A percentile compares a stretch with the other conserved stretches of the same genome.
Evolutionary conservation across 1,284 basidiomycete species (phyloP).

Genomic region (Puccinia horiana): DNA sequence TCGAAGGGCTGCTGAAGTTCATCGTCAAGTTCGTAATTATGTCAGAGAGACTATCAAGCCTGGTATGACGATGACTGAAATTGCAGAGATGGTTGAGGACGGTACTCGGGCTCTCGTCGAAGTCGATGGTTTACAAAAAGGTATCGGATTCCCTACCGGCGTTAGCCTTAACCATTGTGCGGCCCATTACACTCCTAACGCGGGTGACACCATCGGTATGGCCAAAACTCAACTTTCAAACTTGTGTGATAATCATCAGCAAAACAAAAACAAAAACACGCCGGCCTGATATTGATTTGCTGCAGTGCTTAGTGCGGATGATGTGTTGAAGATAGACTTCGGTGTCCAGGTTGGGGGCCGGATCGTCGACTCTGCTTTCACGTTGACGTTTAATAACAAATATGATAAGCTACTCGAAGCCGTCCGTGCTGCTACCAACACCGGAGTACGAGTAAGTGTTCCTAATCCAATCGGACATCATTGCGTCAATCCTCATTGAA

Average conservation of each 20-base stretch:
- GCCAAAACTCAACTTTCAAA: conserved; percentile 41
- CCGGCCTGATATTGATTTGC: no score
- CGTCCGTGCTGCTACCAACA: conserved; percentile 89
- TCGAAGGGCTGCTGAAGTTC: conserved; percentile 90
- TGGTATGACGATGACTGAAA: conserved; percentile 92
- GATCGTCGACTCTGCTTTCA: conserved; percentile 95
- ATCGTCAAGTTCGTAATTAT: conserved; percentile 81
- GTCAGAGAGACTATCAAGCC: conserved; percentile 82
- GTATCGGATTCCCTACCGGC: conserved; percentile 96
- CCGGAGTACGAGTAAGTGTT: conserved; percentile 72
- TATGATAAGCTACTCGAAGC: conserved; percentile 88
- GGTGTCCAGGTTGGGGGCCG: conserved; percentile 94
- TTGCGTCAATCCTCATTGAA: not conserved
- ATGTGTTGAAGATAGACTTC: conserved; percentile 95
- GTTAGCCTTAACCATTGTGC: conserved; percentile 91
- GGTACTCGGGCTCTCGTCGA: conserved; percentile 86
- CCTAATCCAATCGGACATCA: conserved; percentile 25
- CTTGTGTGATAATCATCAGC: no score
- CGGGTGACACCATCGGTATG: conserved; percentile 82
- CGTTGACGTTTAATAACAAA: conserved; percentile 81
- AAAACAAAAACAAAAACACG: no score
- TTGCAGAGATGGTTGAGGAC: conserved; percentile 90
- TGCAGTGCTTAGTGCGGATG: conserved; percentile 74
- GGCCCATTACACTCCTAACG: conserved; percentile 95
- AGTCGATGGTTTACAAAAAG: conserved; percentile 78